These are phyloP conservation scores for Blastobotrys arbuscula DNA, from an alignment of 1,139 yeast species.

Conservation along the genomic window DNA sequence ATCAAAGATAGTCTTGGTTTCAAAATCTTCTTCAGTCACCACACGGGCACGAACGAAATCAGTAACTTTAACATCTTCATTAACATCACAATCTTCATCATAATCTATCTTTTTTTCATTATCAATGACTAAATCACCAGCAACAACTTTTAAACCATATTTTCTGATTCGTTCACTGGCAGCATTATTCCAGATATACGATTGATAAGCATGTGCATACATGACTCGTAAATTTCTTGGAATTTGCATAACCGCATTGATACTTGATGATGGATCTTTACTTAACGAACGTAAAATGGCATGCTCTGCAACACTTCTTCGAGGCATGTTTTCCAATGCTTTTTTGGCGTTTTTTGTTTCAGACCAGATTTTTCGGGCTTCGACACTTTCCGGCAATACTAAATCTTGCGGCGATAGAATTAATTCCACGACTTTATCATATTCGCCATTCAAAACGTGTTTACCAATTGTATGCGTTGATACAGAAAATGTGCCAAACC, in stretches of 20 bases:
- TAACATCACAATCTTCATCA: slow-evolving; percentile 42
- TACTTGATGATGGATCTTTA: slow-evolving; percentile 47
- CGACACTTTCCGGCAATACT: slow-evolving; percentile 74
- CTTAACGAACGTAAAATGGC: slow-evolving; percentile 57
- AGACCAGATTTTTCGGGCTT: slow-evolving; percentile 78
- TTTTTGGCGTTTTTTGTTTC: slow-evolving; percentile 59
- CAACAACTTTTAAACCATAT: slow-evolving; percentile 64
- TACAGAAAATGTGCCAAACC: slow-evolving; percentile 92
- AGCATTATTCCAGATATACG: slow-evolving; percentile 87
- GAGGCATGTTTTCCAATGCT: slow-evolving; percentile 75
- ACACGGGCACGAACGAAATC: slow-evolving; percentile 58
- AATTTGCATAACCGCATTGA: slow-evolving; percentile 80
- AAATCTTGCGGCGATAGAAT: slow-evolving; percentile 80
- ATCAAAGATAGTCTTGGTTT: slow-evolving; percentile 66
- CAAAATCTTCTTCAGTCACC: slow-evolving; percentile 68
- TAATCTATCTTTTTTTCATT: slow-evolving; percentile 16
- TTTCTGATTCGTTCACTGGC: slow-evolving; percentile 71
- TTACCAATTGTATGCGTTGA: slow-evolving; percentile 87
- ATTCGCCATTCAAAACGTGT: slow-evolving; percentile 61
- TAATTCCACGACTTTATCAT: slow-evolving; percentile 74
- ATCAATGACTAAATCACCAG: slow-evolving; percentile 75
- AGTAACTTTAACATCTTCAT: slow-evolving; percentile 58
- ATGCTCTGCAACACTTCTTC: slow-evolving; percentile 78
- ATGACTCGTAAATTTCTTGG: slow-evolving; percentile 89
- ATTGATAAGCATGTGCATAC: slow-evolving; percentile 97